Evolutionary conservation across 208 protist genomes (phyloP), one percentile per base, ranked within the genome.

Genomic region (Trypanosoma avium): DNA sequence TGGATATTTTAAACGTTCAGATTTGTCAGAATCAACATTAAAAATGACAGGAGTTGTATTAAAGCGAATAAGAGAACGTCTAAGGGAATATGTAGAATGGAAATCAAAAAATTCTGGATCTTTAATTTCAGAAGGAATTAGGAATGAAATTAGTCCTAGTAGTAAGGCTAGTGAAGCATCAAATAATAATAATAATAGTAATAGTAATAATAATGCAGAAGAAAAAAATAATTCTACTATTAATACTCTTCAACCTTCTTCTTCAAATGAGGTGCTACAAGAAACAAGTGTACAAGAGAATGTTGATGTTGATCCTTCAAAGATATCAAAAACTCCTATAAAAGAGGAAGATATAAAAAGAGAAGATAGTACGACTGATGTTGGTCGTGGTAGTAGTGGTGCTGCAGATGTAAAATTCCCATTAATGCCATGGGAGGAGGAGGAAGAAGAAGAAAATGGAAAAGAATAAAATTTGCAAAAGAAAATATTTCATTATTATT

Each of bases 361-460:
- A 29, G 54, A 1, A 29, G n/a, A 29, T 48, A 66, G 35, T 19
- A 58, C 19, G 60, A 38, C 15, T 43, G 24, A 19, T 52, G n/a
- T 30, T 42, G 52, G 9, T 50, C 30, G 26, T 9, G 55, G 0
- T 58, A 8, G 15, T 22, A 10, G n/a, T 6, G 30, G 12, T 6
- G 26, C 45, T 9, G 50, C 42, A n/a, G 42, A 54, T 19, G 42
- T 93, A 22, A 73, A 79, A 33, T 94, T 94, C 60, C 75, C 77
- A 8, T 75, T 79, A 38, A 94, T 94, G 88, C 88, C 84, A n/a
- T 94, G 84, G 84, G 88, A 92, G 35, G 88, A 92, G 61, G 64
- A 70, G 13, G 83, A 90, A 32, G 83, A 85, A 13, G 70, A 81
- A 5, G 70, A 70, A 2, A 33, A 42, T 6, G 6, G 12, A 3